These are phyloP conservation scores for Pestalotiopsis sp. DNA, from an alignment of 2,329 filamentous ascomycete species.

Conservation along the genomic window DNA sequence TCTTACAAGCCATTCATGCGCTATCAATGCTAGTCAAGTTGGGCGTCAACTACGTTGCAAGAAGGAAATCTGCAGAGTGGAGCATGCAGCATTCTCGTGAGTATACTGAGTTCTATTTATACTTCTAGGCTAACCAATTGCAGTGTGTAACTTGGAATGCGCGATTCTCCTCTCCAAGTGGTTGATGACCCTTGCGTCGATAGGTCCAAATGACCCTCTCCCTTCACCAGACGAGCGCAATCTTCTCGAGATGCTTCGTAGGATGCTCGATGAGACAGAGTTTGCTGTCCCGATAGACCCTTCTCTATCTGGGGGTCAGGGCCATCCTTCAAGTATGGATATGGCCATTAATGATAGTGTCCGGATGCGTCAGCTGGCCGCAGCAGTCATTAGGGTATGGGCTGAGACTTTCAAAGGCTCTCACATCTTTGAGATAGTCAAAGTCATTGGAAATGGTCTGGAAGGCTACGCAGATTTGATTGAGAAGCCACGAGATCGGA, in stretches of 20 bases:
- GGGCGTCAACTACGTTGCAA: conserved; percentile 64
- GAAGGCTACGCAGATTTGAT: conserved; percentile 60
- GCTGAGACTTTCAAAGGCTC: conserved; percentile 64
- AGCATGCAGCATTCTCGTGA: conserved; percentile 64
- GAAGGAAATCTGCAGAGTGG: conserved; percentile 64
- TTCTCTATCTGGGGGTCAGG: conserved; percentile 47
- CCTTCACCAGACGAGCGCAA: conserved; percentile 55
- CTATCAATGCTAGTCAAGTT: conserved; percentile 68
- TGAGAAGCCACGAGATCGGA: conserved; percentile 56
- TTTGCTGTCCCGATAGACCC: conserved; percentile 64
- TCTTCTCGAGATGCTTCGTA: conserved; percentile 57
- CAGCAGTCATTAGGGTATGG: conserved; percentile 62
- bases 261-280: conserved; percentile 65
- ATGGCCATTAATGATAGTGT: conserved; percentile 49
- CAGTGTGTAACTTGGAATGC: conserved; percentile 65
- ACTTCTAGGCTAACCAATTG: conserved; percentile 22
- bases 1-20: conserved; percentile 70
- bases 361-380: conserved; percentile 58
- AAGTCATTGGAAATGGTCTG: conserved; percentile 58
- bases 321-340: conserved; percentile 42
- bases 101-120: conserved; percentile 27
- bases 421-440: conserved; percentile 63
- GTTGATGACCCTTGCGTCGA: conserved; percentile 58
- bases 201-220: conserved; percentile 52
- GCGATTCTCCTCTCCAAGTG: conserved; percentile 64